Base-by-base conservation (phyloP, 495 filamentous ascomycete species). In the Penicillium silybi region DNA sequence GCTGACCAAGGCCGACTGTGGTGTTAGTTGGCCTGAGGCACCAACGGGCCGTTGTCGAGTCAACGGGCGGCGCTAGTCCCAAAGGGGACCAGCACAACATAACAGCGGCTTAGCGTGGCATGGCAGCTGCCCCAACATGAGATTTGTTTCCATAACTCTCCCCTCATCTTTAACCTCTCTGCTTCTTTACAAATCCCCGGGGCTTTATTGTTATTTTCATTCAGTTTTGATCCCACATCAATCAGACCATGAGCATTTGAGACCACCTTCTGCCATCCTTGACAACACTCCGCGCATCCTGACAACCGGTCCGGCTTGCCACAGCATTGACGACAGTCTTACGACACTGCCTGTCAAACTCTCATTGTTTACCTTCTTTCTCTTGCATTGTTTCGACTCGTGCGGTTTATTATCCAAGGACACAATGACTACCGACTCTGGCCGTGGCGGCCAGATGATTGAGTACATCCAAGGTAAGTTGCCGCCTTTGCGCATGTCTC, bases 381-480 rank as follows among this genome's bases (percentile, higher is more conserved):
- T 35, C 25, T 49, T 38, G 25, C 27, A 50, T 40, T 17, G 34
- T 20, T 50, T 62, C 41, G 39, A 42, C 38, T 44, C 26, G 52
- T 38, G 35, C 56, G 35, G 20, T 20, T 35, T 38, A 39, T 57
- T 46, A 44, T n/a, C 53, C 60, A 56, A 37, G 26, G 25, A 34
- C 54, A 57, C 16, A 9, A 77, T 75, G 72, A 56, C 71, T 43
- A 62, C 65, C 46, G 58, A 72, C 32, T 65, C 67, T 23, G 72
- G 69, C 59, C 80, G 72, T 62, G 85, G 82, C 61, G 85, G 85
- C 43, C 84, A 88, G 68, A 80, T 88, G 40, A 86, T 89, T 55
- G 86, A 89, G 70, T 89, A 89, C 64, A 88, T 89, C 49, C 80
- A 85, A 78, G 87, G 86, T 88, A 65, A 16, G 71, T 67, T 26